Evolutionary conservation across 345 rosid genomes (phyloP).

Genomic region (rapeseed (Brassica napus)): Da-Ae NC_063447.1:56402501-56403000

Average conservation of each 20-base stretch:
- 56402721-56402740: slow-evolving; percentile 66
- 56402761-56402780: slow-evolving; percentile 16
- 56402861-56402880: background rate
- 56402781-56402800: slow-evolving; percentile 2
- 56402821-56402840: background rate
- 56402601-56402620: slow-evolving; percentile 98
- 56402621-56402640: slow-evolving; percentile 78
- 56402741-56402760: slow-evolving; percentile 63
- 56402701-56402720: slow-evolving; percentile 92
- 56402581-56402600: slow-evolving; percentile 97
- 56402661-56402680: background rate
- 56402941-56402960: slow-evolving; percentile 1
- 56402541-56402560: slow-evolving; percentile 84
- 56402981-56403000: slow-evolving; percentile 43
- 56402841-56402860: background rate
- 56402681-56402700: slow-evolving; percentile 26
- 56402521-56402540: slow-evolving; percentile 89
- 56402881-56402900: background rate
- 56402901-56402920: slow-evolving; percentile 17
- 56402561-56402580: slow-evolving; percentile 99
- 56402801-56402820: background rate
- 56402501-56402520: slow-evolving; percentile 93
- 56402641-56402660: background rate
- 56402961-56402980: background rate
- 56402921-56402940: slow-evolving; percentile 12